A percentile compares a stretch with the other conserved stretches of the same genome.
Conservation (phyloP, 257 asterid species). For the Dorcoceras hygrometricum region DNA sequence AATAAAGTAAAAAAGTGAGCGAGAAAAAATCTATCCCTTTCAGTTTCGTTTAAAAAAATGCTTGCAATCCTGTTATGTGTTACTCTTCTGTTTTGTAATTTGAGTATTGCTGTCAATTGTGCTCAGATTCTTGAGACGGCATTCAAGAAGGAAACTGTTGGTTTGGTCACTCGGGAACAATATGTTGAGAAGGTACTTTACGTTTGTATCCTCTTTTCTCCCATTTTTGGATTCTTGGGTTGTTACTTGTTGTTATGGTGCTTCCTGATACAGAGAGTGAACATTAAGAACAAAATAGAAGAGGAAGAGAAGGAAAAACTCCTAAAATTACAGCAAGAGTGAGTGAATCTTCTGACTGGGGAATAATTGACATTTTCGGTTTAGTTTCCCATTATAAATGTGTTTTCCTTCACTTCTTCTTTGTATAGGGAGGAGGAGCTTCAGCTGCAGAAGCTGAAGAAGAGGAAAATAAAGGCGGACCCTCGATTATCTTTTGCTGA, state of each 20-base stretch:
- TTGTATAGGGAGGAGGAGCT: slow-evolving; percentile 86
- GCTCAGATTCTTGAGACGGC: slow-evolving; percentile 90
- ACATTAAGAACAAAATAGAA: slow-evolving; percentile 79
- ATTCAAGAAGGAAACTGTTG: slow-evolving; percentile 98
- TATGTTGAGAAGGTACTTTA: slow-evolving; percentile 85
- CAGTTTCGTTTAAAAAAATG: neutral
- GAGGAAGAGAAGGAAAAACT: slow-evolving; percentile 99
- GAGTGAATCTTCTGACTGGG: slow-evolving; percentile 30
- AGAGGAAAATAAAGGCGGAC: slow-evolving; percentile 84
- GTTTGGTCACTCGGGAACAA: slow-evolving; percentile 91
- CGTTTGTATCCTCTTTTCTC: neutral
- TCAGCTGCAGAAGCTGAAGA: slow-evolving; percentile 84
- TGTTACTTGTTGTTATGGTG: neutral
- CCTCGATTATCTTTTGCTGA: slow-evolving; percentile 88
- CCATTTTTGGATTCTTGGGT: slow-evolving; percentile 2
- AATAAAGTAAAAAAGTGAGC: neutral
- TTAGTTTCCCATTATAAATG: neutral
- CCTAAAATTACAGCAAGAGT: slow-evolving; percentile 94
- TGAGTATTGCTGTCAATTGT: slow-evolving; percentile 10
- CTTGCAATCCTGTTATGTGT: slow-evolving; percentile 2
- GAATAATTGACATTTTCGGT: slow-evolving; percentile 1
- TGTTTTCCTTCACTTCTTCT: slow-evolving; percentile 4
- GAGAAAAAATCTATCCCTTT: neutral
- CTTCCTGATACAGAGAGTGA: slow-evolving; percentile 66
- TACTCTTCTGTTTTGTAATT: slow-evolving; percentile 6